Conservation (phyloP, 257 asterid species). For the Hygrophila difformis region DNA sequence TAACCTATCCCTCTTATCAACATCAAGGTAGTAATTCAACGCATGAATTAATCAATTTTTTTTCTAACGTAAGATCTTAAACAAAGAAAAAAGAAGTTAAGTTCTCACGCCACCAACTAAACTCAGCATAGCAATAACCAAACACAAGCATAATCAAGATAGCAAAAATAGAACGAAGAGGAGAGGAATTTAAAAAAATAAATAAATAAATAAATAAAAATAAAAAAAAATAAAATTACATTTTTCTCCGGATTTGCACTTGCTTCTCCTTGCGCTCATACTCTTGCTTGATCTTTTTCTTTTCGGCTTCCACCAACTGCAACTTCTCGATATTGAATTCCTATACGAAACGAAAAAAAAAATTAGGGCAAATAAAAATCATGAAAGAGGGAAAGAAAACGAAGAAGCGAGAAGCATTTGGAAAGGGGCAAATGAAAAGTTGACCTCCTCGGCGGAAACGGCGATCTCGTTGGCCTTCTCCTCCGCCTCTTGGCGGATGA, state of each 20-base stretch:
- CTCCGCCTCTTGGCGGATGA: conserved; percentile 97
- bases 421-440: not conserved
- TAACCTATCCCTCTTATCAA: not conserved
- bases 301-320: conserved; percentile 85
- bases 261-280: conserved; percentile 79
- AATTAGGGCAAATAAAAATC: not conserved
- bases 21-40: too few relatives aligned
- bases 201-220: not conserved
- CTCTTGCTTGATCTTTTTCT: conserved; percentile 82
- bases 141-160: too few relatives aligned
- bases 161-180: too few relatives aligned
- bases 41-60: not conserved
- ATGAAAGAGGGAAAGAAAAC: not conserved
- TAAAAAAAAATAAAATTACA: conserved; percentile 22
- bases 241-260: conserved; percentile 65
- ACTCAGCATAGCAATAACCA: too few relatives aligned
- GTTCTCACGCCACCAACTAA: too few relatives aligned
- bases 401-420: not conserved
- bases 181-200: too few relatives aligned
- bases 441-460: conserved; percentile 92
- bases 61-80: too few relatives aligned
- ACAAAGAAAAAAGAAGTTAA: too few relatives aligned
- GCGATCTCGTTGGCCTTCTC: conserved; percentile 96
- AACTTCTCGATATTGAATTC: conserved; percentile 92
- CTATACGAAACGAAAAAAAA: conserved; percentile 20